Conservation (phyloP, 1,139 yeast species). For the Pneumocystis canis region DNA sequence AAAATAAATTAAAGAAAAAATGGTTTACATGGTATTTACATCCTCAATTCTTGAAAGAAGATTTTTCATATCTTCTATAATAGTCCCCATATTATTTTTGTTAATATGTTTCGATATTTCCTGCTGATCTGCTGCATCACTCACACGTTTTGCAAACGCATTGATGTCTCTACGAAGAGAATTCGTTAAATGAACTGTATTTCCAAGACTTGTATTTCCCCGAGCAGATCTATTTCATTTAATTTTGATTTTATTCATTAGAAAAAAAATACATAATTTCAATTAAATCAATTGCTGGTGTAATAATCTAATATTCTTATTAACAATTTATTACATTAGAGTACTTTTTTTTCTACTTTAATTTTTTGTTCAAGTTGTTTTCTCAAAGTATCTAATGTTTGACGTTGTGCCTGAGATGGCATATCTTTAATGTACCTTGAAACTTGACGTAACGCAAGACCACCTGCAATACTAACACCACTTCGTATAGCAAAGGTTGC, state of each 20-base stretch:
- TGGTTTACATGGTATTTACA: neutral
- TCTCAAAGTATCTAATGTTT: conserved; percentile 6
- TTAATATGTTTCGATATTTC: conserved; percentile 5
- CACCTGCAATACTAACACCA: conserved; percentile 12
- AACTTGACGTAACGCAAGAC: conserved; percentile 12
- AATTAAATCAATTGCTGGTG: conserved; percentile 57
- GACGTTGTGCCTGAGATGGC: conserved; percentile 8
- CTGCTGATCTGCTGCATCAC: conserved; percentile 17
- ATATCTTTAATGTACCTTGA: conserved; percentile 11
- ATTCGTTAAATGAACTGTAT: conserved; percentile 42
- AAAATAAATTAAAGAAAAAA: conserved; percentile 17
- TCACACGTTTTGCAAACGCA: conserved; percentile 40
- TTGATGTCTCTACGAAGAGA: conserved; percentile 47
- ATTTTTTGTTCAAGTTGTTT: conserved; percentile 13
- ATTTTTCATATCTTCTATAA: conserved; percentile 12
- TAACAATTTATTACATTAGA: neutral
- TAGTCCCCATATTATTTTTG: conserved; percentile 21
- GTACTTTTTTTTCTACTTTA: neutral
- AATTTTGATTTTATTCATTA: neutral
- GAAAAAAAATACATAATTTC: conserved; percentile 31
- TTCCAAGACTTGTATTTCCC: conserved; percentile 51
- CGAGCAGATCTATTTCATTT: conserved; percentile 35
- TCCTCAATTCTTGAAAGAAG: conserved; percentile 12
- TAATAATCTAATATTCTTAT: conserved; percentile 29
- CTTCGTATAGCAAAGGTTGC: conserved; percentile 14